A percentile compares a stretch with the other conserved stretches of the same genome.
phyloP scores from a whole-genome alignment of 2,329 filamentous ascomycete species.

The Monilinia polystroma region DNA sequence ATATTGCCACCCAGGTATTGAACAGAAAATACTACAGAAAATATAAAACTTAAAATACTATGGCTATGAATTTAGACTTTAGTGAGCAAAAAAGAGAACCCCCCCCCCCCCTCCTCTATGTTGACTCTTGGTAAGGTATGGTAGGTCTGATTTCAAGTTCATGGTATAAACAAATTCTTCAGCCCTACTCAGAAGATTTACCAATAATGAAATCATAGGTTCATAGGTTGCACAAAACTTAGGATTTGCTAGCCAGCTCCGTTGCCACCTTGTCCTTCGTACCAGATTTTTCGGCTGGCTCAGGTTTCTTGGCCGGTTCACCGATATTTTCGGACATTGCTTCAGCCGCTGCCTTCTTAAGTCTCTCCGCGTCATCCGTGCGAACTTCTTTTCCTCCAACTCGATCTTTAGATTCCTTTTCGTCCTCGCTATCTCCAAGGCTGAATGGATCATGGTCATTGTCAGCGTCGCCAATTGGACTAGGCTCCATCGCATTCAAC shows the following conservation, averaged over 20 bases:
- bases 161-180: not conserved
- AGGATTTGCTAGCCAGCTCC: slow-evolving; percentile 35
- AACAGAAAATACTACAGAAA: not conserved
- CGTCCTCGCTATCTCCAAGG: slow-evolving; percentile 91
- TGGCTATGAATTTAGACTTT: not conserved
- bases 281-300: slow-evolving; percentile 36
- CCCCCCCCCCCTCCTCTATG: too few species aligned
- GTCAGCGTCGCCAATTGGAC: slow-evolving; percentile 78
- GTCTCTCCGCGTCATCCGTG: slow-evolving; percentile 54
- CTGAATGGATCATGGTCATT: slow-evolving; percentile 83
- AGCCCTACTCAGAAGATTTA: not conserved
- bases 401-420: slow-evolving; percentile 69
- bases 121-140: not conserved
- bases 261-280: slow-evolving; percentile 39
- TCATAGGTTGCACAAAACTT: slow-evolving; percentile 2
- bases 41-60: not conserved
- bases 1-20: too few species aligned
- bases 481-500: slow-evolving; percentile 78
- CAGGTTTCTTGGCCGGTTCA: slow-evolving; percentile 35
- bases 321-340: slow-evolving; percentile 46
- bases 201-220: not conserved
- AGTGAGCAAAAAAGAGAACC: not conserved
- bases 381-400: slow-evolving; percentile 52
- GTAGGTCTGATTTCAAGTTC: not conserved
- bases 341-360: slow-evolving; percentile 61